These are phyloP conservation scores for Rubia balearica DNA, from an alignment of 305 asterid species.

Conservation along the genomic window DNA sequence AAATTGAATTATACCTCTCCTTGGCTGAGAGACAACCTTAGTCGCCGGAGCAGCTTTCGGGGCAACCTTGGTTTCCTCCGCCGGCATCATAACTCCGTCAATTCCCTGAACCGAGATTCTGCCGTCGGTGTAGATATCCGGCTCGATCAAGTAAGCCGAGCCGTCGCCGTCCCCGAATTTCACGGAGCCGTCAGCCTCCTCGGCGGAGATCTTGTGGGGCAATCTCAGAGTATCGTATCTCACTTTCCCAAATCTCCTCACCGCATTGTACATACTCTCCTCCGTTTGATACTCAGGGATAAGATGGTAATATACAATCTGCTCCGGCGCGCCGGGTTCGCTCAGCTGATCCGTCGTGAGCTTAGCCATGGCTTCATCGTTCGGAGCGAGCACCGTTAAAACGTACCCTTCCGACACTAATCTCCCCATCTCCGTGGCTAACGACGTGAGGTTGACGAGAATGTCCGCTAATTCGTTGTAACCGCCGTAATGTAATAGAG, in stretches of 20 bases:
- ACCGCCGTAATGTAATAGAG: slow-evolving; percentile 80
- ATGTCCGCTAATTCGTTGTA: slow-evolving; percentile 88
- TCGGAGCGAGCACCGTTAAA: slow-evolving; percentile 73
- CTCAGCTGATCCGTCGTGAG: slow-evolving; percentile 71
- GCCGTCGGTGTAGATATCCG: slow-evolving; percentile 94
- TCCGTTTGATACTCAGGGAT: slow-evolving; percentile 90
- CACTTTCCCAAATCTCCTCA: slow-evolving; percentile 74
- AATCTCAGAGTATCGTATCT: slow-evolving; percentile 67
- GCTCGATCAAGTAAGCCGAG: slow-evolving; percentile 78
- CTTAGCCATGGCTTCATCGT: slow-evolving; percentile 95
- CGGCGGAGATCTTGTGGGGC: slow-evolving; percentile 77
- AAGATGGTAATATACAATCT: slow-evolving; percentile 70
- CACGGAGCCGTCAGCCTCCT: slow-evolving; percentile 93
- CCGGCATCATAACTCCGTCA: slow-evolving; percentile 70
- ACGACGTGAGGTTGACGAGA: slow-evolving; percentile 65
- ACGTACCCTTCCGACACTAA: slow-evolving; percentile 87
- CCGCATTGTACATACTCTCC: slow-evolving; percentile 92
- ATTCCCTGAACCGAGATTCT: slow-evolving; percentile 95
- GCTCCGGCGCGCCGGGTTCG: slow-evolving; percentile 95
- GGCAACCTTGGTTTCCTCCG: slow-evolving; percentile 39
- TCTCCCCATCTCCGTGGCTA: slow-evolving; percentile 86
- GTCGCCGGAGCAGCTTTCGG: slow-evolving; percentile 42
- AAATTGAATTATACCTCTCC: slow-evolving; percentile 56
- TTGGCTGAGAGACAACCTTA: slow-evolving; percentile 48
- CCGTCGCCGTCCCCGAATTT: slow-evolving; percentile 70